Base-by-base conservation (phyloP, 768 basidiomycete genomes). In the Panaeolus cyanescens region DNA sequence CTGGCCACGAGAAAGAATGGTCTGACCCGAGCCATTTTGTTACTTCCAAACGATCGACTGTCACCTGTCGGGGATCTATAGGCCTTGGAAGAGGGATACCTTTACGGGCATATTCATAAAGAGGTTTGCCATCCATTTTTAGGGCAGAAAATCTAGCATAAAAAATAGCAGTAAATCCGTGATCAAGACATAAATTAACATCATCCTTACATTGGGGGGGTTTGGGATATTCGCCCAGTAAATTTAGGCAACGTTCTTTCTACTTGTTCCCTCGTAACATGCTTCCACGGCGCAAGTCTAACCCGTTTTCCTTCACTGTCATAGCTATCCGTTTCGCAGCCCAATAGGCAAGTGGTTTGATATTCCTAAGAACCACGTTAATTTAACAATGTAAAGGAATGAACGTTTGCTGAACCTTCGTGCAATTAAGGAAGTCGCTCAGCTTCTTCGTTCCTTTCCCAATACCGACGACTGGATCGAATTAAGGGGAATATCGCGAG, bases 91-190 rank as follows among this genome's bases (percentile, higher is more conserved):
- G 84, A 0, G 96, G 93, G 40, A 90, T 92, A 7, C 92, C 92
- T 69, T 90, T 83, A 2, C 97, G 87, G 19, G 97, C 97, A 70
- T 99, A 99, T 67, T 99, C 96, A 72, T 99, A 94, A 33, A 99
- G 74, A 0, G 94, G 94, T 73, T 85, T 93, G 1, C 97, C 97
- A 65, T 99, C 95, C 96, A 99, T 99, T 75, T 99, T 99, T 33
- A 99, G 81, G 1, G 97, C 97, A 9, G 97, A 99, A 76, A 96
- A 99, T 71, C 96, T 98, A 70, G 15, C 28, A 15, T 42, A 32
- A 50, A 30, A 54, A 17, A 39, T 59, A 42, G 56, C 32, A 62
- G 40, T 60, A 40, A 58, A 30, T 56, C 33, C n/a, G n/a, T n/a
- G 32, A 19, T 17, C n/a, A 25, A 50, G 22, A 20, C 20, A 36